A percentile compares a stretch with the other conserved stretches of the same genome.
phyloP scores from a whole-genome alignment of 306 rosid genomes.

The Acacia acuminata region DNA sequence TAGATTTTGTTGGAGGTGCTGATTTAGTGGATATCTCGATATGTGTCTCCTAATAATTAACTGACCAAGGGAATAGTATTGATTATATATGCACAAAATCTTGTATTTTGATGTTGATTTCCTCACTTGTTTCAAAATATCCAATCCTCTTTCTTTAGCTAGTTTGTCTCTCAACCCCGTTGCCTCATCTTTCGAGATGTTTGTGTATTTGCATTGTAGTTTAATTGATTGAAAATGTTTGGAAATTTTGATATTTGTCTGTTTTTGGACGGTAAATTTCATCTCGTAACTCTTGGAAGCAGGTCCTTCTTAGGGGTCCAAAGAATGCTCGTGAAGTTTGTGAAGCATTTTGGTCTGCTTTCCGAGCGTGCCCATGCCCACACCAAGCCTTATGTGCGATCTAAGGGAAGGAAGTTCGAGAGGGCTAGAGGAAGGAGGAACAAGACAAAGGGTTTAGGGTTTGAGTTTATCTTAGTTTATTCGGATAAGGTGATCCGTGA shows the following conservation, averaged over 20 bases:
- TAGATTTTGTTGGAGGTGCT: not conserved
- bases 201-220: not conserved
- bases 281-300: not conserved
- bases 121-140: not conserved
- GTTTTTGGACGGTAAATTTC: not conserved
- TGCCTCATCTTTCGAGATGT: not conserved
- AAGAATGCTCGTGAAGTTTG: constrained; percentile 87
- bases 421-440: constrained; percentile 83
- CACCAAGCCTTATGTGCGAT: constrained; percentile 69
- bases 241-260: not conserved
- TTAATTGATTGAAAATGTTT: not conserved
- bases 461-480: constrained; percentile 38
- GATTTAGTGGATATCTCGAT: not conserved
- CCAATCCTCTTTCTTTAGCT: not conserved
- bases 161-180: not conserved
- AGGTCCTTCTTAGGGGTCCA: constrained; percentile 85
- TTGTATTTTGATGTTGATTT: not conserved
- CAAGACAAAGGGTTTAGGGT: constrained; percentile 73
- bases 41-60: not conserved
- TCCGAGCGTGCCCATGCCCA: constrained; percentile 94
- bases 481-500: constrained; percentile 25
- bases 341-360: constrained; percentile 88
- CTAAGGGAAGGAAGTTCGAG: constrained; percentile 86
- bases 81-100: not conserved
- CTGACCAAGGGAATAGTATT: not conserved